Conservation (phyloP, 1,284 basidiomycete genomes). For the Amylostereum areolatum region DNA sequence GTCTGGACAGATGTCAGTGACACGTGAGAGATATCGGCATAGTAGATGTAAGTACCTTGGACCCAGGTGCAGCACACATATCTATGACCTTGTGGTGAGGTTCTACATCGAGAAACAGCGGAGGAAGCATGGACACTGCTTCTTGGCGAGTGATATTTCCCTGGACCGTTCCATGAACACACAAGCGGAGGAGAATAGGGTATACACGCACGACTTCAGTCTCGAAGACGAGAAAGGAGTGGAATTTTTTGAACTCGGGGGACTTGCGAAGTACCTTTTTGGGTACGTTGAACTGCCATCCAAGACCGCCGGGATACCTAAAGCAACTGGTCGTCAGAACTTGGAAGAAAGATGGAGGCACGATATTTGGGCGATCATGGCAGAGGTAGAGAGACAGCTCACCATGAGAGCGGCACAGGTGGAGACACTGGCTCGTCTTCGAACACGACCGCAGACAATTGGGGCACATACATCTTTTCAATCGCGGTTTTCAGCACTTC, state of each 20-base stretch:
- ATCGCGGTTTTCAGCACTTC: conserved; percentile 70
- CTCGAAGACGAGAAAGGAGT: conserved; percentile 96
- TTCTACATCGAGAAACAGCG: conserved; percentile 91
- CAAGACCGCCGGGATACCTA: conserved; percentile 91
- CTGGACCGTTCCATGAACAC: conserved; percentile 29
- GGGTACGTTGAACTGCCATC: conserved; percentile 93
- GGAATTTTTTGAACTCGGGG: conserved; percentile 94
- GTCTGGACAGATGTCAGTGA: conserved; percentile 40
- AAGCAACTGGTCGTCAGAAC: too few relatives aligned
- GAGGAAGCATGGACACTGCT: conserved; percentile 98
- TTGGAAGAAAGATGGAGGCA: not conserved
- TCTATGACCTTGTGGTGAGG: conserved; percentile 93
- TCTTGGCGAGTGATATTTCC: conserved; percentile 97
- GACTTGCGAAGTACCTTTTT: conserved; percentile 88
- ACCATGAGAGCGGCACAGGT: conserved; percentile 87
- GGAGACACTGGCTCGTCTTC: conserved; percentile 75
- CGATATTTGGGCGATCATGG: conserved; percentile 1
- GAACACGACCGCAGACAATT: conserved; percentile 69
- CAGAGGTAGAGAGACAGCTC: conserved; percentile 14
- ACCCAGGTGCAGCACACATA: conserved; percentile 99
- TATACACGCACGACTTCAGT: conserved; percentile 81
- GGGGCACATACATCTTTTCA: conserved; percentile 73
- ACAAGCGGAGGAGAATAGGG: not conserved
- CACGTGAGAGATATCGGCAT: conserved; percentile 9
- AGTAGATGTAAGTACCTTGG: conserved; percentile 55